Percentiles rank a stretch among this genome's conserved stretches.
phyloP scores from a whole-genome alignment of 768 basidiomycete species.

The Phallus indusiatus region DNA sequence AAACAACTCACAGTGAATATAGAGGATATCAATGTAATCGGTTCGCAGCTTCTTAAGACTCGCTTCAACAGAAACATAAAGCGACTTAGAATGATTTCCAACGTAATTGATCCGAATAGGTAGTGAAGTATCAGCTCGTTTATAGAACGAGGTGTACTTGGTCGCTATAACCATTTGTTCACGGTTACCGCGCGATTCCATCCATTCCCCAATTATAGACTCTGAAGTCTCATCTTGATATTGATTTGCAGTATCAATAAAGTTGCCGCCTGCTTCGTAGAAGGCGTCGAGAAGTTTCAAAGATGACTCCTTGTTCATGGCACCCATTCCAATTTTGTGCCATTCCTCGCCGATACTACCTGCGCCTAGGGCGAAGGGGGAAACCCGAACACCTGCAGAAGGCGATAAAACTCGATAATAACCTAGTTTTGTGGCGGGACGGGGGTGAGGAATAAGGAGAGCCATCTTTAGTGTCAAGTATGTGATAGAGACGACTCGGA shows the following conservation, averaged over 20 bases:
- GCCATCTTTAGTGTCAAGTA: neutral
- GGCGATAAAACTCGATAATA: conserved; percentile 12
- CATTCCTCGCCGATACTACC: conserved; percentile 17
- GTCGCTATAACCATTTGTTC: conserved; percentile 24
- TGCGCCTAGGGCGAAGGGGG: conserved; percentile 18
- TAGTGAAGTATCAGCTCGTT: neutral
- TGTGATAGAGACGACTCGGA: too few species aligned
- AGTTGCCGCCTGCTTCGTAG: conserved; percentile 26
- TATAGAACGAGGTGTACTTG: conserved; percentile 11
- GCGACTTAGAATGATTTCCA: conserved; percentile 11
- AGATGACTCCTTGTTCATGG: conserved; percentile 25
- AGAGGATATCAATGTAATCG: conserved; percentile 24
- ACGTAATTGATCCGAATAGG: conserved; percentile 1
- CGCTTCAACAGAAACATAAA: conserved; percentile 13
- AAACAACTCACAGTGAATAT: conserved; percentile 19
- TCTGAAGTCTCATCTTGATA: conserved; percentile 24
- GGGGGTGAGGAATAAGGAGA: neutral
- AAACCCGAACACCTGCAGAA: conserved; percentile 15
- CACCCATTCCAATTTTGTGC: conserved; percentile 19
- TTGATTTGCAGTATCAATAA: conserved; percentile 28
- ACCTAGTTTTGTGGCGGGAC: neutral
- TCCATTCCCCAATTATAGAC: conserved; percentile 25
- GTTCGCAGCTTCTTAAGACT: conserved; percentile 21
- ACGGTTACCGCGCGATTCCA: conserved; percentile 19
- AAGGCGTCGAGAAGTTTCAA: conserved; percentile 33